Percentiles rank a stretch among this genome's conserved stretches.
These are phyloP conservation scores for Datura wrightii DNA, from an alignment of 257 asterid genomes.

Conservation along the genomic window DNA sequence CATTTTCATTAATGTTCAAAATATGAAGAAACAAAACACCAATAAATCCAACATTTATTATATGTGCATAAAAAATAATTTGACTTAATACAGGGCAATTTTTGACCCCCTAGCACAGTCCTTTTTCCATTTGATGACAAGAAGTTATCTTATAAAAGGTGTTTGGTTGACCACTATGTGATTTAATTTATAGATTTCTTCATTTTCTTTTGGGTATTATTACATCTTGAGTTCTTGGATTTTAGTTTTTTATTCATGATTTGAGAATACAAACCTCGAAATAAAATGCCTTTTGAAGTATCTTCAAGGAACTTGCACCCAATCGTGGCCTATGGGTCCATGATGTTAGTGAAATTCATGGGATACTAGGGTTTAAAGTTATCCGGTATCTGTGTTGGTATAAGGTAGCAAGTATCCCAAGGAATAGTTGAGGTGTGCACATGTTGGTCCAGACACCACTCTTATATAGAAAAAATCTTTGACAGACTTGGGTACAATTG, in stretches of 20 bases:
- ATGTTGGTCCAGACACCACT: neutral
- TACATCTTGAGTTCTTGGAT: neutral
- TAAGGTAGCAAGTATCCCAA: neutral
- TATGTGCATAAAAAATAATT: neutral
- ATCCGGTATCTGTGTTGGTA: neutral
- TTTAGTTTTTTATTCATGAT: neutral
- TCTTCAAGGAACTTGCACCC: neutral
- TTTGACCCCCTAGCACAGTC: neutral
- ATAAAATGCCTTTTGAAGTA: neutral
- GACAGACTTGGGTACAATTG: neutral
- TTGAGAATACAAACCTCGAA: neutral
- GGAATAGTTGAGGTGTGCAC: neutral
- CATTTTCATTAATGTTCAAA: neutral
- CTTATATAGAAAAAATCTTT: neutral
- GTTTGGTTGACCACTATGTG: neutral
- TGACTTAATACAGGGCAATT: neutral
- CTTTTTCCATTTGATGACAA: neutral
- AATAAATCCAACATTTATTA: neutral
- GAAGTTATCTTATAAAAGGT: neutral
- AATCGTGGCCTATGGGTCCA: neutral
- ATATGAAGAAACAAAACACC: neutral
- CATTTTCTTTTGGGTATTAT: neutral
- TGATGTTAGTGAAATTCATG: neutral
- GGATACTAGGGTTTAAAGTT: neutral
- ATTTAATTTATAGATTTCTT: neutral